phyloP scores from a whole-genome alignment of 2,329 filamentous ascomycete genomes.

The Westerdykella aurantiaca region DNA sequence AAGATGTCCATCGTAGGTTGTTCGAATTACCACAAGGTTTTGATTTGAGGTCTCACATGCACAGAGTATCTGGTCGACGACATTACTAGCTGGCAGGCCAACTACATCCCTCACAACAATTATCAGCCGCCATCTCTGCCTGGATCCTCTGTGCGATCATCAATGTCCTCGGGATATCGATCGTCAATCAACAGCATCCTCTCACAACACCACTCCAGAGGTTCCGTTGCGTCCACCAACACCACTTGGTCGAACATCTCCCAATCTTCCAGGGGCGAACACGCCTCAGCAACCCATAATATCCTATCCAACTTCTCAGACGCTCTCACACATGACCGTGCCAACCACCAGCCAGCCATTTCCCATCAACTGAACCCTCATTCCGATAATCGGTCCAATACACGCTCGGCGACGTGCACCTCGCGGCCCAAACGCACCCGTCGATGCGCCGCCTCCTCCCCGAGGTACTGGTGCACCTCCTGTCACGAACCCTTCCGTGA shows the following conservation, averaged over 20 bases:
- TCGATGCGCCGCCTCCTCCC: conserved; percentile 12
- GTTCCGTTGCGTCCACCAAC: conserved; percentile 19
- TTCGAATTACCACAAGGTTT: too few relatives aligned
- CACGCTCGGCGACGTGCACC: conserved; percentile 26
- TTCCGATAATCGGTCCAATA: background rate
- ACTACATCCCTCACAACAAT: too few relatives aligned
- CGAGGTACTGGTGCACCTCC: conserved; percentile 37
- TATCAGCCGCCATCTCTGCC: too few relatives aligned
- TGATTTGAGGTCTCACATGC: too few relatives aligned
- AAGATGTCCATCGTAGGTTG: too few relatives aligned
- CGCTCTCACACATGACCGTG: conserved; percentile 1
- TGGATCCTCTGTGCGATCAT: conserved; percentile 12
- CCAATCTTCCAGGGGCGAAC: conserved; percentile 8
- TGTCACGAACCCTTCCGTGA: conserved; percentile 57
- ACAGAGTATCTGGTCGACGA: too few relatives aligned
- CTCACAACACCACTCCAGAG: conserved; percentile 12
- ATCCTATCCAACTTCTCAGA: background rate
- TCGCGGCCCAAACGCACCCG: conserved; percentile 19
- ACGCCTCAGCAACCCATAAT: conserved; percentile 11
- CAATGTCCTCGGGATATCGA: conserved; percentile 11
- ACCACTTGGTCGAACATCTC: conserved; percentile 19
- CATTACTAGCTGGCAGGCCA: too few relatives aligned
- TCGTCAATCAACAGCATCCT: conserved; percentile 15
- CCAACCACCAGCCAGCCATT: background rate
- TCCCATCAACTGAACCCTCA: background rate